A percentile compares a stretch with the other conserved stretches of the same genome.
Evolutionary conservation across 345 rosid genomes (phyloP).

Genomic region (Pistacia integerrima): DNA sequence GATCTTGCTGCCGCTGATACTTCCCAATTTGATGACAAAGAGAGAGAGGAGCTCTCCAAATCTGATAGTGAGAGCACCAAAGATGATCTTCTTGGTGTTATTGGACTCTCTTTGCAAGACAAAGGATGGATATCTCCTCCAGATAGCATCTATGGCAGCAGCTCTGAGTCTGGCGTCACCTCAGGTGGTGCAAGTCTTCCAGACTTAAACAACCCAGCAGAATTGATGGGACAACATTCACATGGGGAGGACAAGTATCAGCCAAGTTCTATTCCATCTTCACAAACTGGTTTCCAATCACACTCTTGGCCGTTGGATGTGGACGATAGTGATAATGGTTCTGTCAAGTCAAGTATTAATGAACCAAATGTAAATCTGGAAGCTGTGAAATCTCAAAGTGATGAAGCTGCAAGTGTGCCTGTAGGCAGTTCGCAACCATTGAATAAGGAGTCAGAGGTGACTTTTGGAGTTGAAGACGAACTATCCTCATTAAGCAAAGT

Average conservation of each 20-base stretch:
- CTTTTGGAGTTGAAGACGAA: slow-evolving; percentile 38
- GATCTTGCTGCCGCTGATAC: slow-evolving; percentile 43
- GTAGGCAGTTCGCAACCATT: slow-evolving; percentile 35
- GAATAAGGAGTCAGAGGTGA: slow-evolving; percentile 32
- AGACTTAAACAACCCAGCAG: slow-evolving; percentile 39
- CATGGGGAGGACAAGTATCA: slow-evolving; percentile 24
- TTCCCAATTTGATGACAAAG: slow-evolving; percentile 45
- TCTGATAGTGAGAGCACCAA: slow-evolving; percentile 44
- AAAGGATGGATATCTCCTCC: slow-evolving; percentile 85
- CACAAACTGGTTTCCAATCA: slow-evolving; percentile 36
- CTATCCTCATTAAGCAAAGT: slow-evolving; percentile 36
- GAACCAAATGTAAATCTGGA: slow-evolving; percentile 32
- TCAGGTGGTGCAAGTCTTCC: slow-evolving; percentile 44
- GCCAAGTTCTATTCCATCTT: slow-evolving; percentile 34
- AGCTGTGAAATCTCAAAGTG: slow-evolving; percentile 23
- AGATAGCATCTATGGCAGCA: slow-evolving; percentile 63
- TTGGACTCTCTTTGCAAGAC: slow-evolving; percentile 51
- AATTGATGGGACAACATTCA: slow-evolving; percentile 31
- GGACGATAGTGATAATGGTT: slow-evolving; percentile 30
- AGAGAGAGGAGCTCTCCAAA: slow-evolving; percentile 41
- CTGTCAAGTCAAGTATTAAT: slow-evolving; percentile 20
- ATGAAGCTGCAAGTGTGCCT: slow-evolving; percentile 34
- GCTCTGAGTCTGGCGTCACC: slow-evolving; percentile 48
- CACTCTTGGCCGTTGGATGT: slow-evolving; percentile 25
- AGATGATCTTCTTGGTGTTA: slow-evolving; percentile 41